These are phyloP conservation scores for Silene vulgaris DNA, from an alignment of 179 eudicot genomes.

Conservation along the genomic window DNA sequence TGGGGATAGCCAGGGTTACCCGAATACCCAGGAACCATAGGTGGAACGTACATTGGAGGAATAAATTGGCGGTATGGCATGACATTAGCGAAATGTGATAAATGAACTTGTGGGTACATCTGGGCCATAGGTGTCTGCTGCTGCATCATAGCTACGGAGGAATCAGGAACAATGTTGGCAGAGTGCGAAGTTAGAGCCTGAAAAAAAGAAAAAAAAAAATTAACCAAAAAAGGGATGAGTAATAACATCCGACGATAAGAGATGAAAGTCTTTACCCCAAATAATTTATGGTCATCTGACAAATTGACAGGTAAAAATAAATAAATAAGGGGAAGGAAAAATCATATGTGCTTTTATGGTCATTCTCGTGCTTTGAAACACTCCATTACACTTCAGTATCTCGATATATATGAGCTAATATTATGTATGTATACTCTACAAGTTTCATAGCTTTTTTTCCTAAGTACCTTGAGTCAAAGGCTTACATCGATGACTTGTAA, in stretches of 20 bases:
- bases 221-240: background rate
- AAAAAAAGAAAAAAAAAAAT: background rate
- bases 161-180: conserved; percentile 46
- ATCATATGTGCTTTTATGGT: no score
- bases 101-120: conserved; percentile 88
- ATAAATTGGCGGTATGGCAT: conserved; percentile 85
- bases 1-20: conserved; percentile 76
- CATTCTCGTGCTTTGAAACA: no score
- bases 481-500: no score
- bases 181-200: conserved; percentile 58
- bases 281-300: no score
- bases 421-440: no score
- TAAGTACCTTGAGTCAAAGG: no score
- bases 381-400: no score
- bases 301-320: no score
- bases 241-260: background rate
- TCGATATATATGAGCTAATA: no score
- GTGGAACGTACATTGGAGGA: conserved; percentile 83
- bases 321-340: no score
- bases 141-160: conserved; percentile 72
- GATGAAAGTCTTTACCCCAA: background rate
- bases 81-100: conserved; percentile 66
- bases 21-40: conserved; percentile 90
- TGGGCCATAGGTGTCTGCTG: conserved; percentile 67
- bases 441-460: no score